Percentiles rank a stretch among this genome's conserved stretches.
Conservation (phyloP, 192 early-diverging fungal species). For the Bifiguratus adelaidae region DNA sequence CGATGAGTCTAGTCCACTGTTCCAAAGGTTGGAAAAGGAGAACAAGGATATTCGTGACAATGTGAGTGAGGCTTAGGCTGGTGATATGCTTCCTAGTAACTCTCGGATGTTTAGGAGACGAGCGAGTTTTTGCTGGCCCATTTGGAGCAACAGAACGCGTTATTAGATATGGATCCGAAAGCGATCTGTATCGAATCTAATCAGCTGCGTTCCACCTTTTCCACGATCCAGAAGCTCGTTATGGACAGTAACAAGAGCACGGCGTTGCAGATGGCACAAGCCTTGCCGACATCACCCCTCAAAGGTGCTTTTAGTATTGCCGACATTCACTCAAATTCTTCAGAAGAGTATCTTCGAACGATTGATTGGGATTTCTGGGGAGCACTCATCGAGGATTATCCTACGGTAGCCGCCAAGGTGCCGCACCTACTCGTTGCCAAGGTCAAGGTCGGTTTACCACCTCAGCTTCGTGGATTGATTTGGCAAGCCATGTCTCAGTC, state of each 20-base stretch:
- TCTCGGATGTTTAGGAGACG: slow-evolving; percentile 44
- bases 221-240: slow-evolving; percentile 33
- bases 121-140: slow-evolving; percentile 42
- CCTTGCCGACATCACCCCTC: slow-evolving; percentile 1
- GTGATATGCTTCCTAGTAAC: too few species aligned
- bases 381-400: slow-evolving; percentile 67
- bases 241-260: slow-evolving; percentile 9
- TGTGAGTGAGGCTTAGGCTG: too few species aligned
- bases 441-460: slow-evolving; percentile 70
- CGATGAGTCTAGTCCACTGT: too few species aligned
- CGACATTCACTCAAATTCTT: not conserved
- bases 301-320: slow-evolving; percentile 3
- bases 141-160: slow-evolving; percentile 45
- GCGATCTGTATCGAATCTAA: slow-evolving; percentile 49
- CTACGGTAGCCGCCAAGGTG: slow-evolving; percentile 50
- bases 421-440: slow-evolving; percentile 60
- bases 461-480: slow-evolving; percentile 71
- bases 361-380: slow-evolving; percentile 80
- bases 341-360: slow-evolving; percentile 3
- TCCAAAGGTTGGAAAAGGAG: too few species aligned
- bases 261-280: not conserved
- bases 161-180: slow-evolving; percentile 47
- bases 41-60: too few species aligned
- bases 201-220: slow-evolving; percentile 40
- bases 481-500: slow-evolving; percentile 90